Evolutionary conservation across 768 basidiomycete species (phyloP).

Genomic region (Trametes sanguinea): DNA sequence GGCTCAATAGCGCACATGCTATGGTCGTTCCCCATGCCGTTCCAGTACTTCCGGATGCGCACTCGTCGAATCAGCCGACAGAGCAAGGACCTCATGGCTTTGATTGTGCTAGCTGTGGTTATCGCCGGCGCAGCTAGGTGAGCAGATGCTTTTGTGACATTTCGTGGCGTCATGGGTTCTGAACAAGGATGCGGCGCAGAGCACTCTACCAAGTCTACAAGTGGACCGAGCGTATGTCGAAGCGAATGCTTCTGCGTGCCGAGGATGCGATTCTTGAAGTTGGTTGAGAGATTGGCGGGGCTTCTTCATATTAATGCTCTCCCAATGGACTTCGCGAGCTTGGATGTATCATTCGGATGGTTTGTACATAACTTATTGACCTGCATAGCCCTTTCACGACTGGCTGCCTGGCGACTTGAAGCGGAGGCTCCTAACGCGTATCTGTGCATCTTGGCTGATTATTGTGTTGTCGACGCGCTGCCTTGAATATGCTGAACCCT

Average conservation of each 20-base stretch:
- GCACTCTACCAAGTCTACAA: slow-evolving; percentile 72
- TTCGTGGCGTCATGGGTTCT: not conserved
- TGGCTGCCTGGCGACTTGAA: too few relatives aligned
- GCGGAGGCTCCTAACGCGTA: too few relatives aligned
- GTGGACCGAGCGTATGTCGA: slow-evolving; percentile 58
- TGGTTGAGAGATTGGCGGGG: not conserved
- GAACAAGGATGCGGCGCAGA: slow-evolving; percentile 37
- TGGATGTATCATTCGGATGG: not conserved
- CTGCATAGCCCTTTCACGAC: not conserved
- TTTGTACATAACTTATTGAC: not conserved
- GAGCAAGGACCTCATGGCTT: slow-evolving; percentile 63
- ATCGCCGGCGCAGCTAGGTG: slow-evolving; percentile 66
- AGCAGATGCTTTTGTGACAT: slow-evolving; percentile 20
- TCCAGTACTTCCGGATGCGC: slow-evolving; percentile 70
- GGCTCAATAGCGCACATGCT: slow-evolving; percentile 76
- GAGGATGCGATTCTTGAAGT: slow-evolving; percentile 85
- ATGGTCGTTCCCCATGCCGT: slow-evolving; percentile 60
- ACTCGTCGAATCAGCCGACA: slow-evolving; percentile 56
- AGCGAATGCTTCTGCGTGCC: slow-evolving; percentile 64
- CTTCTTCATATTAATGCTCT: too few relatives aligned
- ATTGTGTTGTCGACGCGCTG: too few relatives aligned
- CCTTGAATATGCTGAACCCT: too few relatives aligned
- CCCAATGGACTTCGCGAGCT: too few relatives aligned
- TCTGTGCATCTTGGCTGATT: too few relatives aligned
- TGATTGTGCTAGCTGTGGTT: slow-evolving; percentile 62